Evolutionary conservation across 768 basidiomycete genomes (phyloP).

Genomic region (Tulasnella sp.): DNA sequence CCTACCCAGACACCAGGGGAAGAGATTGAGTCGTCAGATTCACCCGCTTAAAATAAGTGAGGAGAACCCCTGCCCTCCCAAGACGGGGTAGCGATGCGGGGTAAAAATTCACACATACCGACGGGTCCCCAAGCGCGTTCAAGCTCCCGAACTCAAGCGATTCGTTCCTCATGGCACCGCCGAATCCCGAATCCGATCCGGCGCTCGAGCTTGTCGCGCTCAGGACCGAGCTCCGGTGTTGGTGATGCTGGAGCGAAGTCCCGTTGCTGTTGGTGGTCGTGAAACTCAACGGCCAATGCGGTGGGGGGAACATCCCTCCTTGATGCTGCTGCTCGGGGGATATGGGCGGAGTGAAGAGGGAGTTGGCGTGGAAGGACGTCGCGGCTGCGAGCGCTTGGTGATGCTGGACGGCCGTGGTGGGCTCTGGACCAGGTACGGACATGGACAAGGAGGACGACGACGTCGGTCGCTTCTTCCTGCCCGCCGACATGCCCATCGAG

Average conservation of each 20-base stretch:
- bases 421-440: not conserved
- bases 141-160: not conserved
- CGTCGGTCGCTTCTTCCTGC: not conserved
- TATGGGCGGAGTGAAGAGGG: not conserved
- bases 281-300: not conserved
- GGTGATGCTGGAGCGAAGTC: not conserved
- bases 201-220: not conserved
- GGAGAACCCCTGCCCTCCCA: no score
- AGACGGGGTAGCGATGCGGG: no score
- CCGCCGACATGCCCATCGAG: not conserved
- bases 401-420: not conserved
- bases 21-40: not conserved
- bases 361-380: not conserved
- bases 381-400: conserved; percentile 1
- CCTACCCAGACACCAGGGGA: not conserved
- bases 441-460: conserved; percentile 4
- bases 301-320: not conserved
- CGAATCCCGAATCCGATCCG: not conserved
- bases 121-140: not conserved
- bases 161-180: not conserved
- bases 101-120: not conserved
- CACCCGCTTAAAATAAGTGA: not conserved
- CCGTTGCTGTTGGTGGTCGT: not conserved
- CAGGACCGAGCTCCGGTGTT: not conserved
- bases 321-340: not conserved